Percentiles rank a stretch among this genome's conserved stretches.
phyloP scores from a whole-genome alignment of 2,329 filamentous ascomycete genomes.

The Hypoxylon sp. region DNA sequence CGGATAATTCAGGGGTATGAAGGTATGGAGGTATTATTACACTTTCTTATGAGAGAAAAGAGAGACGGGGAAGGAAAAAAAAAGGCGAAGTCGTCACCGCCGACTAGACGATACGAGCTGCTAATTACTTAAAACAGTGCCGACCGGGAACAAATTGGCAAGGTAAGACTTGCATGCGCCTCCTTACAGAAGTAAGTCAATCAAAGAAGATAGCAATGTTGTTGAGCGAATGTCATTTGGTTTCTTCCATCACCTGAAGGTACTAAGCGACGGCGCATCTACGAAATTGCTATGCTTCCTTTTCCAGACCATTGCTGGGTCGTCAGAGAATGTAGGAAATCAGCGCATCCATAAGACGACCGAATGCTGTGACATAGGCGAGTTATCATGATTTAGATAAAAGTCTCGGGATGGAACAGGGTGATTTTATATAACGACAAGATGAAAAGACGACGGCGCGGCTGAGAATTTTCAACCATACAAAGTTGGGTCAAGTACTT shows the following conservation, averaged over 20 bases:
- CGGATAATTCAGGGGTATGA: neutral
- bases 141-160: slow-evolving; percentile 7
- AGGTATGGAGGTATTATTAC: slow-evolving; percentile 1
- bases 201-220: slow-evolving; percentile 2
- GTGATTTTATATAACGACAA: slow-evolving; percentile 19
- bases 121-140: slow-evolving; percentile 17
- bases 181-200: slow-evolving; percentile 12
- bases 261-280: slow-evolving; percentile 25
- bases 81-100: slow-evolving; percentile 16
- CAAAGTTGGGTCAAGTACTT: slow-evolving; percentile 4
- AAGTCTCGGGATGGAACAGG: slow-evolving; percentile 1
- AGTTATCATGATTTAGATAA: slow-evolving; percentile 13
- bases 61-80: too few relatives aligned
- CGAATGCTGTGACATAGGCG: neutral
- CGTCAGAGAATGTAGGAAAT: neutral
- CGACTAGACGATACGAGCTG: slow-evolving; percentile 7
- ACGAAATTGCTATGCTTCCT: slow-evolving; percentile 19
- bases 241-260: slow-evolving; percentile 14
- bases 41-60: slow-evolving; percentile 8
- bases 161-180: slow-evolving; percentile 26
- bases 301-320: slow-evolving; percentile 10
- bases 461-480: slow-evolving; percentile 44
- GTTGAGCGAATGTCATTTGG: slow-evolving; percentile 1
- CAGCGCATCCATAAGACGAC: slow-evolving; percentile 12
- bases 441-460: slow-evolving; percentile 23